Evolutionary conservation across 805 yeast genomes (phyloP).

Genomic region (Kodamaea neixiangensis): DNA sequence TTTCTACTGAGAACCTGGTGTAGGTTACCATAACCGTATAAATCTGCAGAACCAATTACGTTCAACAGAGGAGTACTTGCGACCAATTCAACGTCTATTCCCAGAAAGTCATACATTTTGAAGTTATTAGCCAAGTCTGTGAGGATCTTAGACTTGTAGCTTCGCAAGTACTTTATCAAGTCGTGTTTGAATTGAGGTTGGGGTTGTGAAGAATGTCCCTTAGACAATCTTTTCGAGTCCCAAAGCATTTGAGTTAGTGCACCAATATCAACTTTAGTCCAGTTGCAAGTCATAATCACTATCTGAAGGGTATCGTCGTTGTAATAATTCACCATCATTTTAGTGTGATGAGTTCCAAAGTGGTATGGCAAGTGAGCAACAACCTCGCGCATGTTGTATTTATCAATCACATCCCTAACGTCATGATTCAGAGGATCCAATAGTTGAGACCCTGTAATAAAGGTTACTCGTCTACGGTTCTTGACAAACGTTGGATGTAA

Average conservation of each 20-base stretch:
- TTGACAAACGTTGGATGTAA: slow-evolving; percentile 26
- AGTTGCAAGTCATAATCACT: slow-evolving; percentile 60
- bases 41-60: slow-evolving; percentile 18
- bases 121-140: slow-evolving; percentile 30
- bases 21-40: slow-evolving; percentile 52
- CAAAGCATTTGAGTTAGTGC: slow-evolving; percentile 68
- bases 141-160: slow-evolving; percentile 38
- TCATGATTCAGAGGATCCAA: slow-evolving; percentile 15
- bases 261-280: slow-evolving; percentile 54
- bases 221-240: slow-evolving; percentile 51
- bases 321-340: slow-evolving; percentile 62
- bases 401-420: slow-evolving; percentile 14
- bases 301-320: slow-evolving; percentile 48
- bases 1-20: slow-evolving; percentile 41
- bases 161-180: slow-evolving; percentile 44
- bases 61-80: slow-evolving; percentile 55
- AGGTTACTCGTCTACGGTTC: slow-evolving; percentile 23
- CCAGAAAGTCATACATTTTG: slow-evolving; percentile 42
- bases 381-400: slow-evolving; percentile 30
- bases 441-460: slow-evolving; percentile 31
- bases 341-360: slow-evolving; percentile 62
- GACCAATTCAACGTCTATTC: slow-evolving; percentile 53
- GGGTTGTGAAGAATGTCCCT: not conserved
- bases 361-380: slow-evolving; percentile 34
- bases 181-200: slow-evolving; percentile 45